Percentiles rank a stretch among this genome's conserved stretches.
These are phyloP conservation scores for Aspergillus fumigatus DNA, from an alignment of 2,329 filamentous ascomycete genomes.

Conservation along the genomic window DNA sequence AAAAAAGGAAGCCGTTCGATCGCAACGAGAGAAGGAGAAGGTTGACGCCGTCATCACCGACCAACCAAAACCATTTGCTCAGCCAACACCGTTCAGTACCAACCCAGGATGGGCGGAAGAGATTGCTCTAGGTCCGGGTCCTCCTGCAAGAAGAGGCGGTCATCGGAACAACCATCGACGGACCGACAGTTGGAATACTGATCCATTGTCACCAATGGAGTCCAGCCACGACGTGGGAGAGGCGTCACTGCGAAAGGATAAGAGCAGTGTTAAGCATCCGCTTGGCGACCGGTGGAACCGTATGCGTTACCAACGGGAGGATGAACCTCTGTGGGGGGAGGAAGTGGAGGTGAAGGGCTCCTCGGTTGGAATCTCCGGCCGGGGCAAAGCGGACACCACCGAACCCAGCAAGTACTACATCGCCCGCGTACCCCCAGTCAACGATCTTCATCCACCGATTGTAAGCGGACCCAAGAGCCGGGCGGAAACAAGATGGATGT, in stretches of 20 bases:
- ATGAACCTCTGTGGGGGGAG: slow-evolving; percentile 81
- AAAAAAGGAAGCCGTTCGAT: slow-evolving; percentile 64
- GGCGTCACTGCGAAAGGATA: slow-evolving; percentile 44
- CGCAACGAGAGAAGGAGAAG: slow-evolving; percentile 61
- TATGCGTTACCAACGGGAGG: slow-evolving; percentile 77
- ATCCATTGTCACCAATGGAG: slow-evolving; percentile 42
- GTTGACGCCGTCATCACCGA: slow-evolving; percentile 56
- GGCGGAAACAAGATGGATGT: slow-evolving; percentile 81
- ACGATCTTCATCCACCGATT: slow-evolving; percentile 80
- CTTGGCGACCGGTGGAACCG: slow-evolving; percentile 66
- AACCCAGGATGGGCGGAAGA: slow-evolving; percentile 89
- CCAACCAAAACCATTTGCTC: slow-evolving; percentile 69
- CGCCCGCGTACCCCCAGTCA: slow-evolving; percentile 66
- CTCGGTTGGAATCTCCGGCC: slow-evolving; percentile 46
- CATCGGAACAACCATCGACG: slow-evolving; percentile 48
- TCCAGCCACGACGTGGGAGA: slow-evolving; percentile 27
- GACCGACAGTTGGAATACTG: slow-evolving; percentile 55
- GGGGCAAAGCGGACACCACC: slow-evolving; percentile 32
- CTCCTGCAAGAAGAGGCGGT: slow-evolving; percentile 57
- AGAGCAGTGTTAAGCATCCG: slow-evolving; percentile 33
- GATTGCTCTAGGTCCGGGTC: slow-evolving; percentile 72
- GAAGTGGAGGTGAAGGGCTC: slow-evolving; percentile 50
- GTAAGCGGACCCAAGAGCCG: slow-evolving; percentile 67
- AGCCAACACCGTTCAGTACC: slow-evolving; percentile 74
- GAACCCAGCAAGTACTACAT: slow-evolving; percentile 56